These are phyloP conservation scores for Lagenidium giganteum DNA, from an alignment of 352 stramenopile genomes.

Conservation along the genomic window DNA sequence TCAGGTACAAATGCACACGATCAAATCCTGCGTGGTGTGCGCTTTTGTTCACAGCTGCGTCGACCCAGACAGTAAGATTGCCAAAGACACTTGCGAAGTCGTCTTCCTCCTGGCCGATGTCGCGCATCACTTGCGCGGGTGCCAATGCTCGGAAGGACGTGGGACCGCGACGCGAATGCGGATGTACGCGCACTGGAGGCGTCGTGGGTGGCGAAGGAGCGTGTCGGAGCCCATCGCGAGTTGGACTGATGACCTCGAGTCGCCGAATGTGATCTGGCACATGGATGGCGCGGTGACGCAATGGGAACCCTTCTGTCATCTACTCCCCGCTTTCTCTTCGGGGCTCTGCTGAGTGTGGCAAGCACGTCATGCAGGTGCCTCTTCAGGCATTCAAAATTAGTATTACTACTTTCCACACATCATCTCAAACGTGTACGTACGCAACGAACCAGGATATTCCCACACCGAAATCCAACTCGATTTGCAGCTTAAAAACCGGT, in stretches of 20 bases:
- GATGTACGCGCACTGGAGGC: no score
- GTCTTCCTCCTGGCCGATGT: slow-evolving; percentile 4
- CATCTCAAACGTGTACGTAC: no score
- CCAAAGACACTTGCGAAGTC: slow-evolving; percentile 21
- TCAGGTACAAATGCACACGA: slow-evolving; percentile 25
- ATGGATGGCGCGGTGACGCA: slow-evolving; percentile 26
- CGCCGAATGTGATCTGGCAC: slow-evolving; percentile 25
- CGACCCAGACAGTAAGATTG: slow-evolving; percentile 36
- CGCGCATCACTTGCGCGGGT: neutral
- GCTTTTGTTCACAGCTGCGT: slow-evolving; percentile 4
- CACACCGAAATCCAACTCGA: no score
- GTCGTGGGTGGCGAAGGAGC: neutral
- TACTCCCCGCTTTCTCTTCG: no score
- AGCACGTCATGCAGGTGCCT: no score
- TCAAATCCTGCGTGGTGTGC: slow-evolving; percentile 21
- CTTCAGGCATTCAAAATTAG: no score
- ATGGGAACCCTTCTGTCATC: slow-evolving; percentile 20
- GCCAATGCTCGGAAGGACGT: slow-evolving; percentile 7
- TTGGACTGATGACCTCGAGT: slow-evolving; percentile 26
- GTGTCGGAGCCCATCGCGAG: no score
- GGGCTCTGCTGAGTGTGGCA: no score
- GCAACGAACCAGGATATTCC: no score
- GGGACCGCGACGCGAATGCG: no score
- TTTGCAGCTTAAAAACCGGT: no score
- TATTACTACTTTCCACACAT: no score